These are phyloP conservation scores for Curvularia sp. DNA, from an alignment of 2,329 filamentous ascomycete genomes.

Conservation along the genomic window DNA sequence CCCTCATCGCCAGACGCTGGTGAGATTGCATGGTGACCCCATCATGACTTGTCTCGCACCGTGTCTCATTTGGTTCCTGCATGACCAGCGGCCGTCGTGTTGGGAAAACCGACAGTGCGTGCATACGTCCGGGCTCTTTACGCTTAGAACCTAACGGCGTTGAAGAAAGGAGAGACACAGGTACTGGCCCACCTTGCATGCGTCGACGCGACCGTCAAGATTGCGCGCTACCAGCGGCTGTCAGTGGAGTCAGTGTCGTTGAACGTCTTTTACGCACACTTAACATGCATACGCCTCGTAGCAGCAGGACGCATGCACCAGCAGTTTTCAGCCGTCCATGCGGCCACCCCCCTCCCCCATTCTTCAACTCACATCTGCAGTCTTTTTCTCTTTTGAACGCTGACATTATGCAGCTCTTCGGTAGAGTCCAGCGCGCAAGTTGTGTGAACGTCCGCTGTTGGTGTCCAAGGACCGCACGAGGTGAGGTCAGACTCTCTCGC, in stretches of 20 bases:
- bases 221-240: conserved; percentile 13
- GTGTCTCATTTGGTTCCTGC: conserved; percentile 4
- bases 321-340: conserved; percentile 3
- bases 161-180: conserved; percentile 1
- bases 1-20: background rate
- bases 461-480: background rate
- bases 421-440: background rate
- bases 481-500: background rate
- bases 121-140: background rate
- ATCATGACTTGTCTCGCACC: background rate
- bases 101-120: conserved; percentile 9
- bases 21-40: background rate
- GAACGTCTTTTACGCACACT: background rate
- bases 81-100: conserved; percentile 7
- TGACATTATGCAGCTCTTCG: background rate
- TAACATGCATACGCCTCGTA: conserved; percentile 6
- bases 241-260: background rate
- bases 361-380: background rate
- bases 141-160: conserved; percentile 3
- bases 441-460: background rate
- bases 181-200: conserved; percentile 1
- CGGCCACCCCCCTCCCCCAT: background rate
- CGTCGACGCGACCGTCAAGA: background rate
- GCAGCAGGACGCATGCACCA: background rate
- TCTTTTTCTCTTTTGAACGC: background rate